These are phyloP conservation scores for Monascus purpureus DNA, from an alignment of 495 filamentous ascomycete species.

Conservation along the genomic window DNA sequence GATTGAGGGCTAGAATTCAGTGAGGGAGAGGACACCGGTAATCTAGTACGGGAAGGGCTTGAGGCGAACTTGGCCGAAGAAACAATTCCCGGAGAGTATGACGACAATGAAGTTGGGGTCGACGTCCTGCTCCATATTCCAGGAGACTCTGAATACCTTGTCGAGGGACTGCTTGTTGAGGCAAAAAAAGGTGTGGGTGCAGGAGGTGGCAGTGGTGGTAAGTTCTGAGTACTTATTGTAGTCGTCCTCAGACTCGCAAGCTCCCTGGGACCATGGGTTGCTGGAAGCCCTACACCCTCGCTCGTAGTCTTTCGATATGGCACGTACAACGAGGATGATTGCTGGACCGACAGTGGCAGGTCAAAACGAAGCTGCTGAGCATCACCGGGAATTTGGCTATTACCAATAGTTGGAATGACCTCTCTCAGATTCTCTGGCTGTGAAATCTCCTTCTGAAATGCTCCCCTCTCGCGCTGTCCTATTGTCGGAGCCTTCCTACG, in stretches of 20 bases:
- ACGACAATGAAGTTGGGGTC: constrained; percentile 90
- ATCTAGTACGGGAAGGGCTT: constrained; percentile 51
- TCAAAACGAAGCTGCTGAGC: constrained; percentile 1
- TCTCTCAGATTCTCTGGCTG: constrained; percentile 20
- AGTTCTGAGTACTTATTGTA: constrained; percentile 38
- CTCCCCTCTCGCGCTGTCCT: constrained; percentile 17
- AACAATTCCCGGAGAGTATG: constrained; percentile 77
- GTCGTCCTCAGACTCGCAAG: constrained; percentile 29
- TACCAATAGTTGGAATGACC: constrained; percentile 16
- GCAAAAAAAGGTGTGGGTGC: constrained; percentile 50
- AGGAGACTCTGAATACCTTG: constrained; percentile 82
- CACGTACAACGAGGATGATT: constrained; percentile 3
- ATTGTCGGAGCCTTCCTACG: constrained; percentile 30
- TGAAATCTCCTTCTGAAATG: constrained; percentile 1
- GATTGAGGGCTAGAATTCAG: constrained; percentile 42
- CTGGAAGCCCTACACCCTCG: constrained; percentile 7
- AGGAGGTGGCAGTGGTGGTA: constrained; percentile 54
- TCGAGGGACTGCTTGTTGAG: constrained; percentile 78
- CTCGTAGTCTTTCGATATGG: constrained; percentile 5
- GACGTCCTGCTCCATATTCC: constrained; percentile 79
- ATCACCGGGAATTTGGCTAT: constrained; percentile 1
- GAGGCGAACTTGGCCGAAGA: constrained; percentile 42
- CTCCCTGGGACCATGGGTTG: constrained; percentile 21
- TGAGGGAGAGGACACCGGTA: constrained; percentile 42
- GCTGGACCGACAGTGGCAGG: constrained; percentile 2